Percentiles rank a stretch among this genome's conserved stretches.
These are phyloP conservation scores for Aspergillus homomorphus DNA, from an alignment of 495 filamentous ascomycete species.

Conservation along the genomic window DNA sequence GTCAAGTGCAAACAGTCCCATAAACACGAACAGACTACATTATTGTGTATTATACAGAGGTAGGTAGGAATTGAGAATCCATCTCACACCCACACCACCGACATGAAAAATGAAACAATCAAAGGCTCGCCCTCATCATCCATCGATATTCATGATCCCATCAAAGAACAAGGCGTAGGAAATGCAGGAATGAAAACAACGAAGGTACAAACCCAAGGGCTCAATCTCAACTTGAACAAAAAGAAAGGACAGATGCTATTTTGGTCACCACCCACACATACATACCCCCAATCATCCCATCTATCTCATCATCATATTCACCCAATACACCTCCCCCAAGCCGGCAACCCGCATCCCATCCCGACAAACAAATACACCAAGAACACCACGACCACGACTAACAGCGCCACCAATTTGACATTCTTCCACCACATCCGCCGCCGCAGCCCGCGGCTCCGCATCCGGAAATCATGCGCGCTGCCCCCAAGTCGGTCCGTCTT, in stretches of 20 bases:
- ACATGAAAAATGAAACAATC: too few relatives aligned
- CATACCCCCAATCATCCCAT: neutral
- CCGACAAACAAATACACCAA: constrained; percentile 77
- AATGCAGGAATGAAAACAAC: neutral
- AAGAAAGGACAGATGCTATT: neutral
- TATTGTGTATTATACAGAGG: constrained; percentile 2
- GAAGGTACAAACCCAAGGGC: neutral
- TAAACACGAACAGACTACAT: neutral
- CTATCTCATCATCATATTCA: constrained; percentile 4
- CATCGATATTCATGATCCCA: neutral
- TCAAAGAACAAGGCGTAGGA: neutral
- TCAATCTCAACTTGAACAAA: neutral
- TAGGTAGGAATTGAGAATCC: neutral
- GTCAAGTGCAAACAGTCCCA: neutral
- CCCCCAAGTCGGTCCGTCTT: constrained; percentile 92
- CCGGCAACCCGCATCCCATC: constrained; percentile 70
- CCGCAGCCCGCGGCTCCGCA: constrained; percentile 80
- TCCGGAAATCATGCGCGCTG: constrained; percentile 81
- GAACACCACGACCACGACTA: constrained; percentile 78
- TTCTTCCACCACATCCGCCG: constrained; percentile 99
- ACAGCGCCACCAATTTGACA: constrained; percentile 82
- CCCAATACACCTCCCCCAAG: constrained; percentile 51
- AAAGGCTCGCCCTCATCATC: too few relatives aligned
- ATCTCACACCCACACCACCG: neutral
- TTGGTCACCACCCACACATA: neutral